Evolutionary conservation across 106 monocot genomes (phyloP), one percentile per base, ranked within the genome.

Genomic region (Dendrobium huoshanense): DNA sequence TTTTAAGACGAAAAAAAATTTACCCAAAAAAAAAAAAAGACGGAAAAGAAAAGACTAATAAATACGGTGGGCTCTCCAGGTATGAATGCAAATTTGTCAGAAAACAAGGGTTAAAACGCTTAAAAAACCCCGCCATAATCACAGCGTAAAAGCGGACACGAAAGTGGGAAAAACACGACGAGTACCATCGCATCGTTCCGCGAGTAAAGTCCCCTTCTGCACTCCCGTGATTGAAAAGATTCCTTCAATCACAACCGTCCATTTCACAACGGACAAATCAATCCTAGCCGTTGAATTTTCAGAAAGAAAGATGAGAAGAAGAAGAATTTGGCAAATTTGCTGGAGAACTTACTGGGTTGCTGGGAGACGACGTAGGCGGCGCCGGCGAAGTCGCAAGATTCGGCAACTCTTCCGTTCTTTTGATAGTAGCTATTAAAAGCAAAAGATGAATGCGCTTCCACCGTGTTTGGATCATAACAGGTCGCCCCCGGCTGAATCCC

Each of bases 361-460:
- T 89, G 94, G 17, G 86, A 79, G 83, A 97, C 94, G n/a, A 74
- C 74, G 43, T 74, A 74, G 43, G 74, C 74, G 8, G 74, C 74
- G 5, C 97, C 97, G 68, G 80, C 74, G 82, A 98, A 98, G 82
- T 87, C 81, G 83, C 97, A 98, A 33, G 94, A 88, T 64, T 92
- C 94, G 41, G 80, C 65, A 37, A 11, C 68, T 5, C 92, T 82
- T 0, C 86, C 88, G 37, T 84, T 92, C 85, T 81, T 94, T 88
- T 98, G 97, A 80, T 89, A 98, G 64, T 98, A 98, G 80, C 87
- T 88, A 82, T 98, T 98, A 84, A 98, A 98, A 7, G 94, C 94
- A 74, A 75, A 92, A 16, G 91, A 81, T 0, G 97, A 94, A 79
- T 98, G 97, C 2, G 97, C 90, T 72, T 82, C 89, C 22, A 98